Conservation (phyloP, 2,329 filamentous ascomycete species). For the Cladophialophora yegresii region DNA sequence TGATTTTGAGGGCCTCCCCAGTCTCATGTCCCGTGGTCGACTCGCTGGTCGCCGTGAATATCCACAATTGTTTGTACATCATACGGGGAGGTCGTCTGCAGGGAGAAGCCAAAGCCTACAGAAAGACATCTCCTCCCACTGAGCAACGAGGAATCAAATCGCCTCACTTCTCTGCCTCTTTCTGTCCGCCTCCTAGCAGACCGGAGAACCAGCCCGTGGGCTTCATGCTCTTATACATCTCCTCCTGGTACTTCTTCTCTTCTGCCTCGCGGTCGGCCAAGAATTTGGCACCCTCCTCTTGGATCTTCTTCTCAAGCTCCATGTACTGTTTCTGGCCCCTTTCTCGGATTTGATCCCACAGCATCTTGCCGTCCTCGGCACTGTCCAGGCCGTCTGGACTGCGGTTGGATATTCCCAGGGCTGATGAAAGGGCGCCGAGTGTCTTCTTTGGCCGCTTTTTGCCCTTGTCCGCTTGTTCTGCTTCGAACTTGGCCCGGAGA, state of each 20-base stretch:
- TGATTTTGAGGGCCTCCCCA: background rate
- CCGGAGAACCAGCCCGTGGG: constrained; percentile 62
- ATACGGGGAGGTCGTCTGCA: background rate
- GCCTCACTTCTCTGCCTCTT: constrained; percentile 34
- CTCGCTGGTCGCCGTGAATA: background rate
- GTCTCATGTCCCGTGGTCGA: constrained; percentile 1
- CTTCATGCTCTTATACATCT: constrained; percentile 92
- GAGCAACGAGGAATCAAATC: background rate
- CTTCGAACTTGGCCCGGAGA: constrained; percentile 78
- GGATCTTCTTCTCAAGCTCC: constrained; percentile 83
- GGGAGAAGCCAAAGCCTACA: constrained; percentile 9
- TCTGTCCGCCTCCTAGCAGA: constrained; percentile 50
- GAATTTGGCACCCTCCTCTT: constrained; percentile 92
- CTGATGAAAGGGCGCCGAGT: constrained; percentile 67
- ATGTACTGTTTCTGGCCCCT: constrained; percentile 88
- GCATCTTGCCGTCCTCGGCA: constrained; percentile 73
- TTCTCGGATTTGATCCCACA: constrained; percentile 91
- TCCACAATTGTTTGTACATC: constrained; percentile 18
- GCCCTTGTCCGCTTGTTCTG: constrained; percentile 63
- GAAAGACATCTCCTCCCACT: background rate
- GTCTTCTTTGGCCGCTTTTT: constrained; percentile 62
- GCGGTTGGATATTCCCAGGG: constrained; percentile 73
- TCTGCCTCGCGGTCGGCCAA: constrained; percentile 87
- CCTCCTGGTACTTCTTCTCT: constrained; percentile 85
- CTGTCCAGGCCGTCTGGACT: constrained; percentile 62